A percentile compares a stretch with the other conserved stretches of the same genome.
Conservation (phyloP, 768 basidiomycete genomes). For the Rhizopogon roseolus region DNA sequence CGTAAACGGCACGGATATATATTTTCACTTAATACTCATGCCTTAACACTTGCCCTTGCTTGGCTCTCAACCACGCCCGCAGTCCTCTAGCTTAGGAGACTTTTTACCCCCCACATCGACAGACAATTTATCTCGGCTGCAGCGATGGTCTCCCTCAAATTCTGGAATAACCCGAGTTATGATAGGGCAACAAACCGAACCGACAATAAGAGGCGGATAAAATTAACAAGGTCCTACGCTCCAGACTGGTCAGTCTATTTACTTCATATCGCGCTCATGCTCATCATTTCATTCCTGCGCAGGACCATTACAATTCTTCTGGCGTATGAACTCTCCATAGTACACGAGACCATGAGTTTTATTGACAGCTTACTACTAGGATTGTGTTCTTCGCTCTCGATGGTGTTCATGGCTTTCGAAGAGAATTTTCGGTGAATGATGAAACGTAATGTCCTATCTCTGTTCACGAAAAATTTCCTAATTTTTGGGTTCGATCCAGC, state of each 20-base stretch:
- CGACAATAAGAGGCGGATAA: constrained; percentile 25
- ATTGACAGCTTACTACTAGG: constrained; percentile 28
- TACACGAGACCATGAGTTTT: neutral
- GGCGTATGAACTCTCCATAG: constrained; percentile 41
- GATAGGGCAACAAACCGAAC: constrained; percentile 12
- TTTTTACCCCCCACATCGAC: neutral
- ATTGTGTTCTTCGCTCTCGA: constrained; percentile 60
- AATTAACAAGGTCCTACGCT: constrained; percentile 58
- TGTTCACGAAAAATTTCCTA: constrained; percentile 10
- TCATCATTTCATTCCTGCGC: constrained; percentile 2
- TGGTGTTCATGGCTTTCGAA: constrained; percentile 63
- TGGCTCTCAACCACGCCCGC: too few relatives aligned
- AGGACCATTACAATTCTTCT: constrained; percentile 68
- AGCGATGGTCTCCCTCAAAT: neutral
- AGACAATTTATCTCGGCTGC: neutral
- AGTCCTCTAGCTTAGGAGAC: neutral
- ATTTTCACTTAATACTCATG: too few relatives aligned
- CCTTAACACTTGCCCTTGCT: too few relatives aligned
- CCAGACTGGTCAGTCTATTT: constrained; percentile 62
- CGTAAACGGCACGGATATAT: neutral
- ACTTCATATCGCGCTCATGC: neutral
- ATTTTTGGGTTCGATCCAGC: constrained; percentile 4
- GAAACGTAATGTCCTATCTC: constrained; percentile 48
- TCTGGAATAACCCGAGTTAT: neutral
- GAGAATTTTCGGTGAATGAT: constrained; percentile 77